Evolutionary conservation across 345 rosid species (phyloP), one percentile per base, ranked within the genome.

Genomic region (Brassica rapa): DNA sequence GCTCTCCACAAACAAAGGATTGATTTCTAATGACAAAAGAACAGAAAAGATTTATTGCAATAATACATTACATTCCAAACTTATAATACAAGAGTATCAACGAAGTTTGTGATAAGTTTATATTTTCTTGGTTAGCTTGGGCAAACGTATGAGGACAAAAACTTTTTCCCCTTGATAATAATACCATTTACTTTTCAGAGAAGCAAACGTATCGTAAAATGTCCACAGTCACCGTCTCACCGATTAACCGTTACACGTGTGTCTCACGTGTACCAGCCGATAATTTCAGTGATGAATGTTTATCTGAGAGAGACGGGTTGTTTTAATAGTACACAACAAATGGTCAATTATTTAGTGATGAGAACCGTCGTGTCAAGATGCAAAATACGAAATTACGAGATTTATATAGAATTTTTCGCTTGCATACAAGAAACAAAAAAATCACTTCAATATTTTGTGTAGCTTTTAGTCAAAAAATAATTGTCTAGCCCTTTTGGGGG

Each of bases 1-100:
- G 80, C 75, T 63, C 64, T 70, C 80, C 43, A 77, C 65, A 21
- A 70, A 46, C 75, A 62, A 70, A 24, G 21, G 43, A 62, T 27
- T 27, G 4, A 27, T 27, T 27, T 62, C 5, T 19, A 65, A 74
- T 21, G 35, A 19, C 19, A 19, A 19, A 19, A 19, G 3, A 8
- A 61, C 15, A 27, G 14, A 27, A 59, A 29, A 41, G 0, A 19
- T n/a, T 43, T 1, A 3, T 21, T 14, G 23, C 39, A 46, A 61
- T 32, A 62, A 9, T 62, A 16, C 64, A 25, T 25, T 25, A 11
- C 4, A 25, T 25, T 25, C 30, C 4, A 27, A 27, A 27, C 30
- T 27, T 27, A 27, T 27, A 27, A 27, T 27, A 4, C 30, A 27
- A 27, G 30, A 27, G 30, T 27, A 27, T 27, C 30, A 27, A 27